Evolutionary conservation across 306 rosid genomes (phyloP).

Genomic region (Styphnolobium japonicum): DNA sequence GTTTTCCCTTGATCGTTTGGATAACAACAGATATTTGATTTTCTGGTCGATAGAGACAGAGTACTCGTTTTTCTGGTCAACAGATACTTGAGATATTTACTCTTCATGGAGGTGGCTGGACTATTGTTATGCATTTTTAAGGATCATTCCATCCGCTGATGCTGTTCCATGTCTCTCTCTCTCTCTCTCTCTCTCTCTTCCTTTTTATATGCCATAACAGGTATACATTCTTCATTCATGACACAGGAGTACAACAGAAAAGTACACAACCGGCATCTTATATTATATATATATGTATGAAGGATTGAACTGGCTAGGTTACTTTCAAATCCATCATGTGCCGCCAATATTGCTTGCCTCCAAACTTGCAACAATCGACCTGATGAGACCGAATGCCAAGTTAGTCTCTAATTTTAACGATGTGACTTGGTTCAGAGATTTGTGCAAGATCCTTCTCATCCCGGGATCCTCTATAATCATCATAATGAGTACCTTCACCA

Average conservation of each 20-base stretch:
- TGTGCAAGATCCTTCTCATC: constrained; percentile 77
- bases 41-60: constrained; percentile 29
- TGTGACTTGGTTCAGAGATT: constrained; percentile 96
- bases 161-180: constrained; percentile 89
- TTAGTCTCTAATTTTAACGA: constrained; percentile 64
- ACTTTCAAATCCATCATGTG: constrained; percentile 82
- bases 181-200: not conserved
- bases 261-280: constrained; percentile 1
- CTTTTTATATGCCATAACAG: not conserved
- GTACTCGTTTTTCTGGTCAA: constrained; percentile 22
- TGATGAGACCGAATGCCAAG: constrained; percentile 97
- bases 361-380: constrained; percentile 97
- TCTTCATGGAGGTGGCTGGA: constrained; percentile 41
- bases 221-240: not conserved
- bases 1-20: constrained; percentile 16
- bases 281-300: too few relatives aligned
- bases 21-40: constrained; percentile 25
- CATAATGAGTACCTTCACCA: constrained; percentile 94
- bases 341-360: constrained; percentile 91
- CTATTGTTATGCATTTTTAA: constrained; percentile 51
- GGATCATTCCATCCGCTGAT: constrained; percentile 70
- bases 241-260: not conserved
- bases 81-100: constrained; percentile 55
- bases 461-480: constrained; percentile 87
- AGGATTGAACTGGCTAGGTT: constrained; percentile 91